These are phyloP conservation scores for Globisporangium canariense DNA, from an alignment of 352 stramenopile species.

Conservation along the genomic window DNA sequence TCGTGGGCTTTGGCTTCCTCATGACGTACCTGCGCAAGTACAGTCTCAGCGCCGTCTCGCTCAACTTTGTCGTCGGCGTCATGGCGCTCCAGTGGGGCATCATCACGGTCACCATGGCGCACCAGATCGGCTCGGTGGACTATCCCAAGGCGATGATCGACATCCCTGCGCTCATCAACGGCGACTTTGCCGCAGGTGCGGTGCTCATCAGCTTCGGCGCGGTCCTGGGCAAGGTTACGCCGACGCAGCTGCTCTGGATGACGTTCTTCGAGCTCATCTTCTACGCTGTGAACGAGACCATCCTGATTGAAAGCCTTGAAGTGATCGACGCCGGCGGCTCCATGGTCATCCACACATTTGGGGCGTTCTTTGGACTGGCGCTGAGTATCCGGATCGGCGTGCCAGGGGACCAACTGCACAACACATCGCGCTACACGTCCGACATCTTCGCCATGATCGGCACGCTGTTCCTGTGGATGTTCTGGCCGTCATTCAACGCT, in stretches of 20 bases:
- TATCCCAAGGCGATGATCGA: slow-evolving; percentile 53
- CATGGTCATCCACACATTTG: slow-evolving; percentile 86
- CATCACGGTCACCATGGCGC: slow-evolving; percentile 54
- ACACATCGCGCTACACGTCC: slow-evolving; percentile 64
- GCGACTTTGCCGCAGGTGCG: slow-evolving; percentile 73
- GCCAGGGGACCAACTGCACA: slow-evolving; percentile 45
- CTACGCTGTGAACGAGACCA: slow-evolving; percentile 77
- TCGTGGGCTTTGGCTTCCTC: slow-evolving; percentile 85
- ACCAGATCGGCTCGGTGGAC: slow-evolving; percentile 48
- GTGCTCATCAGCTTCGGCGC: slow-evolving; percentile 82
- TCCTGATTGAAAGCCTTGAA: slow-evolving; percentile 52
- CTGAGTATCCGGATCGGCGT: slow-evolving; percentile 57
- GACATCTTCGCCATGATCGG: slow-evolving; percentile 83
- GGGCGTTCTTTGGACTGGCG: slow-evolving; percentile 77
- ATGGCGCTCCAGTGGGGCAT: slow-evolving; percentile 72
- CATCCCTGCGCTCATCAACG: slow-evolving; percentile 65
- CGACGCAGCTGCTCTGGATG: slow-evolving; percentile 77
- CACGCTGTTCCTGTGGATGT: slow-evolving; percentile 86
- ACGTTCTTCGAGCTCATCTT: slow-evolving; percentile 72
- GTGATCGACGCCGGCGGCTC: slow-evolving; percentile 74
- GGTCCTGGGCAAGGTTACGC: slow-evolving; percentile 71
- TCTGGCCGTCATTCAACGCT: slow-evolving; percentile 85
- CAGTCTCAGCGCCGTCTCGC: slow-evolving; percentile 65
- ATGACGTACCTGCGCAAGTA: slow-evolving; percentile 89
- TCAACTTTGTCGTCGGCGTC: slow-evolving; percentile 76